Evolutionary conservation across 2,329 filamentous ascomycete genomes (phyloP), one percentile per base, ranked within the genome.

Genomic region (Apiospora saccharicola): DNA sequence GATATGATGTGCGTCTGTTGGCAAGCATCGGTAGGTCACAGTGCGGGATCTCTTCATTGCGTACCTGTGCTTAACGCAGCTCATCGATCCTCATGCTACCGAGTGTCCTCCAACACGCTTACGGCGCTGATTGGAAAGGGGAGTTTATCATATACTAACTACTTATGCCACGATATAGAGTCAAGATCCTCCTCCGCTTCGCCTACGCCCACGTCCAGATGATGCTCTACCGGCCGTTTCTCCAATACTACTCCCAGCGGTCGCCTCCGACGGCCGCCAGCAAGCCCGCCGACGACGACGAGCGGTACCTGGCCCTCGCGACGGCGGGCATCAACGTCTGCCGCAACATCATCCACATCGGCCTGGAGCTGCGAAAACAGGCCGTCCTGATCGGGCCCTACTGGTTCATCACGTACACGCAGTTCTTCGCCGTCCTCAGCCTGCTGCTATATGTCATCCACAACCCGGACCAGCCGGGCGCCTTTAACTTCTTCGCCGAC

Each of bases 341-440:
- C 22, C 84, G 86, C 3, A 92, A 95, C 78, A 93, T 95, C 73
- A 89, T 95, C 46, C 92, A 94, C 77, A 94, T 95, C 72, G 91
- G 91, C 5, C 86, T 90, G n/a, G 91, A 94, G 77, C 94, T 94
- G 83, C 90, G 91, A 75, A 91, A 90, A 78, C 88, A 91, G 76
- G 88, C 90, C 8, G 84, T 93, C 10, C 84, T 95, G 26, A 91
- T 91, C 74, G 93, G 93, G 1, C 92, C 93, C 0, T 94, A 94
- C 80, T 95, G 93, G 93, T 95, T 95, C 78, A 92, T 93, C 78
- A 90, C 95, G 80, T 95, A 94, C 79, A 94, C 92, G 1, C 91
- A 92, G 7, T 94, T 94, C 82, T 94, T 94, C 78, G 90, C 92
- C 13, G 92, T 95, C 41, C 83, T 95, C 19, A 93, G 93, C 0